A percentile compares a stretch with the other conserved stretches of the same genome.
These are phyloP conservation scores for Sporodiniella umbellata DNA, from an alignment of 371 early-diverging fungal species.

Conservation along the genomic window DNA sequence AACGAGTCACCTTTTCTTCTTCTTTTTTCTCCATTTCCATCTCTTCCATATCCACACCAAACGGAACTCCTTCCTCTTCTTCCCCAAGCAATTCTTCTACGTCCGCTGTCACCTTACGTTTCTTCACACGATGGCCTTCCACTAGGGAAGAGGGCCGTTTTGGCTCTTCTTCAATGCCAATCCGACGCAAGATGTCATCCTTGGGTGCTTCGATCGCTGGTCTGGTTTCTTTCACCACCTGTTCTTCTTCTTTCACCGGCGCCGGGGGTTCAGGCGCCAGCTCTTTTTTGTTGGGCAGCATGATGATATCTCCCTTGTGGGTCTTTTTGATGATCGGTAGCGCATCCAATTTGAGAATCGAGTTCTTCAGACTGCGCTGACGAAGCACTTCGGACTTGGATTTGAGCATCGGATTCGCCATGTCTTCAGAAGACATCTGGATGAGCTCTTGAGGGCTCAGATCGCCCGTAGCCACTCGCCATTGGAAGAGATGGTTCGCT, in stretches of 20 bases:
- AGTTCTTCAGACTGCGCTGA: constrained; percentile 58
- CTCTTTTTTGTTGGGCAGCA: constrained; percentile 23
- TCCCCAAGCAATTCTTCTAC: constrained; percentile 33
- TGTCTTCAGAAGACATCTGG: constrained; percentile 69
- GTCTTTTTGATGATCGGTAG: constrained; percentile 67
- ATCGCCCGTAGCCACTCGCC: constrained; percentile 64
- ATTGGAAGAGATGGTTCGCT: constrained; percentile 63
- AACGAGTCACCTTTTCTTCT: constrained; percentile 4
- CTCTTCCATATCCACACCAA: constrained; percentile 1
- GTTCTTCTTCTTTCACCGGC: background rate
- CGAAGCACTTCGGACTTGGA: constrained; percentile 61
- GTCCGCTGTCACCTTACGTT: constrained; percentile 28
- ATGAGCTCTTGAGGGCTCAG: constrained; percentile 60
- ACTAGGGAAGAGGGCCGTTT: constrained; percentile 5
- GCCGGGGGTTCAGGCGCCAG: background rate
- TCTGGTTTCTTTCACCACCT: background rate
- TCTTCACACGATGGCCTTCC: constrained; percentile 15
- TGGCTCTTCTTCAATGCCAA: constrained; percentile 19
- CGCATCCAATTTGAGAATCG: constrained; percentile 53
- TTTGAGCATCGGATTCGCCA: constrained; percentile 73
- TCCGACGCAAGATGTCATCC: constrained; percentile 36
- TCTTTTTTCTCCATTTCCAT: background rate
- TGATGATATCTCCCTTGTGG: constrained; percentile 71
- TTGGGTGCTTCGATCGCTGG: constrained; percentile 19
- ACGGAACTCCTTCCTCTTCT: constrained; percentile 18